Evolutionary conservation across 2,329 filamentous ascomycete genomes (phyloP), one percentile per base, ranked within the genome.

Genomic region (Helminthosporium solani): DNA sequence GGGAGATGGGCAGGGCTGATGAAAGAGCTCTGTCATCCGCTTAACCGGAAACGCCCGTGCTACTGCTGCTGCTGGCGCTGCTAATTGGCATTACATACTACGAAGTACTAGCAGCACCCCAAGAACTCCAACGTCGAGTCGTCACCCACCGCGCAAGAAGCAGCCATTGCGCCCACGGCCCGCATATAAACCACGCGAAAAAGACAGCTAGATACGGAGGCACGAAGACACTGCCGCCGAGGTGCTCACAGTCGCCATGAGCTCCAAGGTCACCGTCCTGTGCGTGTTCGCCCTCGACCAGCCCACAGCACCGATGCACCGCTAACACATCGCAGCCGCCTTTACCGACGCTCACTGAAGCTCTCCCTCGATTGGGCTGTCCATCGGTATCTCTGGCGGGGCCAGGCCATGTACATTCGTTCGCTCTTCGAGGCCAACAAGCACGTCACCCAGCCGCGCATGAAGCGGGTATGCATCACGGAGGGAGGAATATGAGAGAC

Each of bases 351-450:
- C 60, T 90, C 90, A 20, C 74, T 99, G 68, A 96, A 96, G 80
- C 84, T 96, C 56, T 82, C 94, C 33, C 84, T 97, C 57, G 90
- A 96, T 77, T 99, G 94, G 94, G 84, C 90, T 47, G 90, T 97
- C 53, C 88, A 96, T 70, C 83, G 94, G 58, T 84, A 92, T 64
- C 75, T 96, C 51, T 99, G 94, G 92, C 87, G 94, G 62, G 91
- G 92, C 52, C 94, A 97, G 73, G 94, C 94, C 25, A 77, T 97
- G 54, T 97, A 99, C 72, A 95, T 99, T 63, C 86, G 94, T 62
- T 90, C 87, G 30, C 80, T 97, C 12, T 99, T 97, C 68, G 94
- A 99, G 71, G 90, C 90, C 47, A 97, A 99, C 73, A 88, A 84
- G 69, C 78, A 90, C 68, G 78, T 97, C 50, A 83, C 81, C 47